These are phyloP conservation scores for Cercospora sesami DNA, from an alignment of 2,329 filamentous ascomycete genomes.

Conservation along the genomic window DNA sequence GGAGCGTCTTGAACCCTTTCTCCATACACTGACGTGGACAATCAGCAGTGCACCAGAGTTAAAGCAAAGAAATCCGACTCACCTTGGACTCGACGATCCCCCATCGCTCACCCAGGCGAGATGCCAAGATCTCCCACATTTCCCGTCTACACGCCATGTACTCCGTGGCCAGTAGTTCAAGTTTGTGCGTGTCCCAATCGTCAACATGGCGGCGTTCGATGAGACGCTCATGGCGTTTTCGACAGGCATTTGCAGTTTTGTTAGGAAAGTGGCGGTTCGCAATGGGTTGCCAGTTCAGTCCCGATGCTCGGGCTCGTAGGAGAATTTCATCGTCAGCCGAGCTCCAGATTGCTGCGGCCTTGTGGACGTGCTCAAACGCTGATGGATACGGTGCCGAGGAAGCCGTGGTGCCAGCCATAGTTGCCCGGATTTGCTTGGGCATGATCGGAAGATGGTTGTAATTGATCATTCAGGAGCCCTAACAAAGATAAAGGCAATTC, in stretches of 20 bases:
- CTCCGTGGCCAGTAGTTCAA: constrained; percentile 71
- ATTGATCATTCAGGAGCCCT: constrained; percentile 29
- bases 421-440: constrained; percentile 46
- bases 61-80: constrained; percentile 52
- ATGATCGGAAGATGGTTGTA: constrained; percentile 41
- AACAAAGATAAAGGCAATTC: neutral
- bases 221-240: constrained; percentile 82
- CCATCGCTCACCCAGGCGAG: constrained; percentile 59
- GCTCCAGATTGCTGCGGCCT: constrained; percentile 61
- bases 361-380: constrained; percentile 37
- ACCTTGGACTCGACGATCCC: constrained; percentile 79
- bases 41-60: constrained; percentile 15
- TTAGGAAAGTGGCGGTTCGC: constrained; percentile 71
- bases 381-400: constrained; percentile 39
- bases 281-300: constrained; percentile 82
- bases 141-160: constrained; percentile 79
- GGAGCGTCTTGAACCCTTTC: constrained; percentile 78
- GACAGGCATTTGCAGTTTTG: constrained; percentile 80
- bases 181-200: constrained; percentile 75
- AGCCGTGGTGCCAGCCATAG: constrained; percentile 30
- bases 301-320: constrained; percentile 68
- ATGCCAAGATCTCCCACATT: constrained; percentile 76
- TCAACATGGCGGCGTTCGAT: constrained; percentile 72
- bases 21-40: constrained; percentile 67
- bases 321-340: constrained; percentile 72